A percentile compares a stretch with the other conserved stretches of the same genome.
Evolutionary conservation across 257 asterid species (phyloP).

Genomic region (Nicotiana benthamiana): DNA sequence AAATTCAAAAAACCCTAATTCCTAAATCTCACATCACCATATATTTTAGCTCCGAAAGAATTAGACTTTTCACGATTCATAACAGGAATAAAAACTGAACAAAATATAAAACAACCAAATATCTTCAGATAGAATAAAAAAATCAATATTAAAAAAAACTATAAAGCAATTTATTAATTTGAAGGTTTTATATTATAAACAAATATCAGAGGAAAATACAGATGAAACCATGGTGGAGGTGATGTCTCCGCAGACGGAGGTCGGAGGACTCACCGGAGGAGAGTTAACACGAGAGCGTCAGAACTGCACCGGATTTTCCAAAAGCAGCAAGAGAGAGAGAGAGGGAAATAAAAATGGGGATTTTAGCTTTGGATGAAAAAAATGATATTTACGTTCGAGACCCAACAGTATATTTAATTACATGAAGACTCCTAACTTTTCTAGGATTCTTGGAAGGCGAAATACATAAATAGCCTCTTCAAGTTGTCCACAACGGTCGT

Average conservation of each 20-base stretch:
- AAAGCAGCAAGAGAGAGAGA: neutral
- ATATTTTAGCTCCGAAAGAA: neutral
- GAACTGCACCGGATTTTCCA: neutral
- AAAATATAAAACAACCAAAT: neutral
- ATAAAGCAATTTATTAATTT: neutral
- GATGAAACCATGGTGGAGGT: neutral
- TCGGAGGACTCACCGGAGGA: neutral
- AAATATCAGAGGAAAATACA: neutral
- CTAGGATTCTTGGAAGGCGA: too few species aligned
- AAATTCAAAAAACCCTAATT: neutral
- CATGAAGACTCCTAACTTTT: neutral
- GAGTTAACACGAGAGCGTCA: neutral
- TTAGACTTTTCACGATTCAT: neutral
- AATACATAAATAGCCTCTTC: too few species aligned
- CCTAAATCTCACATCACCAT: neutral
- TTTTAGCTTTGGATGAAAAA: neutral
- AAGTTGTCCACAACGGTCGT: too few species aligned
- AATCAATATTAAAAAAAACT: neutral
- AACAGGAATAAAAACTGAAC: neutral
- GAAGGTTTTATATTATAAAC: neutral
- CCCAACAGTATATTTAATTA: neutral
- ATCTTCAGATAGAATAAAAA: neutral
- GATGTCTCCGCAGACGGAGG: neutral
- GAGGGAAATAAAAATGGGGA: neutral
- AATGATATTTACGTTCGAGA: neutral